Base-by-base conservation (phyloP, 1,139 yeast genomes). In the Hyphopichia pseudoburtonii region DNA sequence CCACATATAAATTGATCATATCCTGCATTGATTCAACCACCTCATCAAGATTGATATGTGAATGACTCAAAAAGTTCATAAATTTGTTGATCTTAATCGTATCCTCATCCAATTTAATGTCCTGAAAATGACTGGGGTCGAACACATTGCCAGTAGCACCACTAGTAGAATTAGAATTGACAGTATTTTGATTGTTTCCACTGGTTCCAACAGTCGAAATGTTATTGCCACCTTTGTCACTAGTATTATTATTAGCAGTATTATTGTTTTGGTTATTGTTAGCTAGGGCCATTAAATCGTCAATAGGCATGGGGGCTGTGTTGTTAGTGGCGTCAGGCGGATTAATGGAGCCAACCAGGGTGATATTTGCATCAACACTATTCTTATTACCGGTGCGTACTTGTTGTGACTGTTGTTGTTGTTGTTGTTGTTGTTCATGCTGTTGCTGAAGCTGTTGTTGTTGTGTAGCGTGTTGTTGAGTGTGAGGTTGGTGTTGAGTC, bases 21-120 rank as follows among this genome's bases (percentile, higher is more conserved):
- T 88, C 96, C 54, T 89, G 96, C 33, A 87, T 80, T 6, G 88
- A 82, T 45, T 86, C 94, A 34, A 84, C 80, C 4, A 87, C 80
- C 51, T 84, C 84, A 43, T 80, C 86, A 28, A 88, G 60, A 52
- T 88, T 85, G 10, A 89, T 76, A 46, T 86, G 90, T 12, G 92
- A 82, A 38, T 76, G 76, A 9, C 87, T 89, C 45, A 87, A 60
- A 51, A 85, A 87, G 25, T 71, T 65, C 55, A 84, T 80, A 48
- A 87, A 78, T 43, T 66, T 65, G 40, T 73, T 70, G 29, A 77
- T 63, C 34, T 80, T 62, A 24, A 66, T 60, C 3, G 71, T 64
- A 37, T 68, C 73, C 41, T 64, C 70, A 39, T 68, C 74, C 14
- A 57, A 47, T 38, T 62, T 54, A 46, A 54, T 53, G 34, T 56